Evolutionary conservation across 2,329 filamentous ascomycete genomes (phyloP).

Genomic region (Penicillium sp.): DNA sequence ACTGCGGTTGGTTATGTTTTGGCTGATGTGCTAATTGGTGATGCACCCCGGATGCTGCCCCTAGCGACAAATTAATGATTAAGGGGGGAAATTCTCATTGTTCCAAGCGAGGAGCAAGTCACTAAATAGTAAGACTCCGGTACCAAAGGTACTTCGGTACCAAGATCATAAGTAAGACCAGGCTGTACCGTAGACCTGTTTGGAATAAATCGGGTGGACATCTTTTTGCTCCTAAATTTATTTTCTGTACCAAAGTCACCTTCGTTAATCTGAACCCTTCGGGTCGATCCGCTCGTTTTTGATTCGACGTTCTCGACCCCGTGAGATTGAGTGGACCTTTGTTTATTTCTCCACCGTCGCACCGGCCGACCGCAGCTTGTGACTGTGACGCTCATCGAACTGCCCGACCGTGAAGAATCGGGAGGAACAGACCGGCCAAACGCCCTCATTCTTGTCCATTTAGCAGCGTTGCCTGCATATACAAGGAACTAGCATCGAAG

Average conservation of each 20-base stretch:
- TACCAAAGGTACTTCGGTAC: neutral
- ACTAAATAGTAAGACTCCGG: neutral
- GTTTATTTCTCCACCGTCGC: slow-evolving; percentile 18
- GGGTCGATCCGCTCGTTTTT: slow-evolving; percentile 1
- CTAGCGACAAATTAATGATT: neutral
- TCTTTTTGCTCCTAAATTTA: neutral
- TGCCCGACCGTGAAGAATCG: neutral
- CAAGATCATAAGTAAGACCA: neutral
- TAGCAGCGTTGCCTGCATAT: neutral
- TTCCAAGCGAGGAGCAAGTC: neutral
- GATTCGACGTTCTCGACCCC: neutral
- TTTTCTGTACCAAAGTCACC: neutral
- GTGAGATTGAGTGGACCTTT: neutral
- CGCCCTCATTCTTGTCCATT: neutral
- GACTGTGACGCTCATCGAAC: neutral
- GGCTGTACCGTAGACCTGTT: neutral
- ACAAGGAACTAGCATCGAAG: neutral
- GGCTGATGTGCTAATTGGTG: neutral
- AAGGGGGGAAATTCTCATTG: neutral
- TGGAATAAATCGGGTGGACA: neutral
- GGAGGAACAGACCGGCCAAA: neutral
- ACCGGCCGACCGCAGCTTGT: slow-evolving; percentile 20
- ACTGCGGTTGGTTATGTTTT: neutral
- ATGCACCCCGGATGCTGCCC: neutral
- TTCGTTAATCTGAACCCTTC: neutral